Conservation (phyloP, 192 early-diverging fungal species). For the Neocallimastix lanati region DNA sequence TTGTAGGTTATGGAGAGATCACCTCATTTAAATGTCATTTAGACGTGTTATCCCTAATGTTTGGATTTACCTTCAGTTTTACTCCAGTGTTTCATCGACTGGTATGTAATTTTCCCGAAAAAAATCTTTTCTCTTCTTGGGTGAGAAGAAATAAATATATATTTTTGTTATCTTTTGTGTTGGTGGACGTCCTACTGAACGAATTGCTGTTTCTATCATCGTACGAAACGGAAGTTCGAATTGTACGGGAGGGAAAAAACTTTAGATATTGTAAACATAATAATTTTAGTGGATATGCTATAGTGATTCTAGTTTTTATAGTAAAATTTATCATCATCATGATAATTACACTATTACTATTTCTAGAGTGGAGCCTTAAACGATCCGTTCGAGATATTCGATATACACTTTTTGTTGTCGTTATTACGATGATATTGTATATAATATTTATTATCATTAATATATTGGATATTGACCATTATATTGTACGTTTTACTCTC, state of each 20-base stretch:
- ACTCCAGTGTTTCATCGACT: not conserved
- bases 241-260: not conserved
- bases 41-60: not conserved
- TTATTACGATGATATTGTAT: too few species aligned
- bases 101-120: not conserved
- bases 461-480: too few species aligned
- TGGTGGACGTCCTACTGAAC: not conserved
- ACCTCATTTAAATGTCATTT: not conserved
- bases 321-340: not conserved
- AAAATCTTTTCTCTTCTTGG: not conserved
- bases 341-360: not conserved
- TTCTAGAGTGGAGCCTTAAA: not conserved
- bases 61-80: not conserved
- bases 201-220: not conserved
- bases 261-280: not conserved
- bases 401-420: too few species aligned
- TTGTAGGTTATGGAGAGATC: not conserved
- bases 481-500: too few species aligned
- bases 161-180: not conserved
- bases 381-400: too few species aligned
- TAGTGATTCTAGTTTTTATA: too few species aligned
- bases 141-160: not conserved
- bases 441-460: too few species aligned
- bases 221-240: not conserved
- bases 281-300: not conserved